These are phyloP conservation scores for Claviceps humidiphila DNA, from an alignment of 2,329 filamentous ascomycete genomes.

Conservation along the genomic window DNA sequence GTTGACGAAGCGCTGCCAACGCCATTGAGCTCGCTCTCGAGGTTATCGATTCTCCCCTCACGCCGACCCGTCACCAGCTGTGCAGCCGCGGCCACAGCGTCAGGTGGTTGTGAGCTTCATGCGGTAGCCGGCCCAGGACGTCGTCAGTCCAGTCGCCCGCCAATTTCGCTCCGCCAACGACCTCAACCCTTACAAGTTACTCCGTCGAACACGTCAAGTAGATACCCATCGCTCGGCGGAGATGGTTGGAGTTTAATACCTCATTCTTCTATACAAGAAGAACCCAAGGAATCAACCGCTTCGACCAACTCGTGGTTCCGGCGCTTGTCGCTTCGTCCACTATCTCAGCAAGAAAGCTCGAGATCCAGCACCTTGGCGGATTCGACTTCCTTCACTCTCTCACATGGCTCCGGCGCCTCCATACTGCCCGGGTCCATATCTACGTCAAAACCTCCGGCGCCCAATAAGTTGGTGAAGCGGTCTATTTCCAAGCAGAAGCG, in stretches of 20 bases:
- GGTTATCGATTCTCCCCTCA: conserved; percentile 2
- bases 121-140: conserved; percentile 17
- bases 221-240: conserved; percentile 28
- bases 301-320: conserved; percentile 60
- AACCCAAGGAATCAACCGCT: conserved; percentile 42
- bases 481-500: conserved; percentile 38
- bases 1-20: conserved; percentile 20
- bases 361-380: conserved; percentile 53
- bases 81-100: not conserved
- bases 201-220: conserved; percentile 24
- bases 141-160: conserved; percentile 19
- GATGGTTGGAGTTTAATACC: not conserved
- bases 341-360: conserved; percentile 50
- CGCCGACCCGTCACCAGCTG: conserved; percentile 6
- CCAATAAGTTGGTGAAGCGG: conserved; percentile 70
- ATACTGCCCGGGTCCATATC: conserved; percentile 36
- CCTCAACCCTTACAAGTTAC: conserved; percentile 27
- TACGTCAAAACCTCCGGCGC: conserved; percentile 34
- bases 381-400: conserved; percentile 51
- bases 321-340: conserved; percentile 52
- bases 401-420: conserved; percentile 52
- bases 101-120: conserved; percentile 4
- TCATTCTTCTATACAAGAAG: conserved; percentile 24
- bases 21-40: conserved; percentile 1
- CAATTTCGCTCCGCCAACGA: conserved; percentile 24